Evolutionary conservation across 768 basidiomycete genomes (phyloP).

Genomic region (Leccinum uliginosum): DNA sequence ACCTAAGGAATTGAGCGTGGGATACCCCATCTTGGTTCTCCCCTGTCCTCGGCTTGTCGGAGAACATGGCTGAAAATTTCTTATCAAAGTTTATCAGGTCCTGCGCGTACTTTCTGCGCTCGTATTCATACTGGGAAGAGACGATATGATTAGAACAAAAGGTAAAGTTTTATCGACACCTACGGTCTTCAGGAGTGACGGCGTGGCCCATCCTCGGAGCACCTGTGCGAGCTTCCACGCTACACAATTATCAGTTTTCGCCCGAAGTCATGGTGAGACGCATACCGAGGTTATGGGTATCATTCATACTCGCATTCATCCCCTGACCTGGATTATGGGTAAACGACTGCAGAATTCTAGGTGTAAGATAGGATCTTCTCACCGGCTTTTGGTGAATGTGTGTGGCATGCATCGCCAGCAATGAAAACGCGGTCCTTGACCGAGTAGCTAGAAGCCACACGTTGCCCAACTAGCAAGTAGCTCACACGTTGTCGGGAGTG

Average conservation of each 20-base stretch:
- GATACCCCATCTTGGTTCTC: constrained; percentile 27
- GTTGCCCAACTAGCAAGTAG: background rate
- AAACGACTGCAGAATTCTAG: background rate
- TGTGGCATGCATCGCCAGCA: background rate
- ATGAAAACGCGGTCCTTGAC: background rate
- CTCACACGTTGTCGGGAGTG: background rate
- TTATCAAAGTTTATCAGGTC: constrained; percentile 69
- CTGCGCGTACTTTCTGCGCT: constrained; percentile 60
- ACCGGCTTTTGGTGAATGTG: background rate
- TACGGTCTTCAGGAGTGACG: constrained; percentile 36
- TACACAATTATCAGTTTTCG: constrained; percentile 45
- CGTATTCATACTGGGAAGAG: constrained; percentile 52
- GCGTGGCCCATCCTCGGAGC: constrained; percentile 36
- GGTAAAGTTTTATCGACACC: background rate
- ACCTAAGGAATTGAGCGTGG: constrained; percentile 34
- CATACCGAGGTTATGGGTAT: constrained; percentile 18
- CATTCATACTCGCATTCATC: background rate
- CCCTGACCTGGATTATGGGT: background rate
- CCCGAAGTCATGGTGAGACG: background rate
- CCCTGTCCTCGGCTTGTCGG: constrained; percentile 42
- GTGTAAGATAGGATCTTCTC: background rate
- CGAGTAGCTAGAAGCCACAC: background rate
- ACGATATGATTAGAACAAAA: background rate
- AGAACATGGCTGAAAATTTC: constrained; percentile 41
- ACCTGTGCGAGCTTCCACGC: constrained; percentile 49